Base-by-base conservation (phyloP, 2,329 filamentous ascomycete species). In the Ophiostoma ips region DNA sequence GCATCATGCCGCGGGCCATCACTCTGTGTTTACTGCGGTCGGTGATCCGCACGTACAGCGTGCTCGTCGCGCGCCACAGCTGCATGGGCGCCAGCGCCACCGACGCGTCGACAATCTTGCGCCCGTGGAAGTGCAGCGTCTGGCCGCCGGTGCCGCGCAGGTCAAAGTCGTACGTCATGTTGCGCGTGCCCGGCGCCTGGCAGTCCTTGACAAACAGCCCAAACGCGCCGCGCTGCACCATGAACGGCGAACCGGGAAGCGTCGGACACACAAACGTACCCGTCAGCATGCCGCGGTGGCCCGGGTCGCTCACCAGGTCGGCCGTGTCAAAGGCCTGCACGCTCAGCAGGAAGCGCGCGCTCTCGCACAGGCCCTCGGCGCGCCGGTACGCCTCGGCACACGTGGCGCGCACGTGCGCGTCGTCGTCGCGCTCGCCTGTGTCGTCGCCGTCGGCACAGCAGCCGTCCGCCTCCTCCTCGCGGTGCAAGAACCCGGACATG, bases 61-160 rank as follows among this genome's bases (percentile, higher is more conserved):
- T 81, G 18, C 71, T 79, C 1, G 77, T 79, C 2, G 78, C 74
- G 46, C 66, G 67, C 79, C 78, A 83, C 52, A 83, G 76, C 53
- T 73, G 68, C 37, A 66, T 56, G 1, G 74, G 71, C 2, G 72
- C 71, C 33, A 82, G 66, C 2, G 77, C 75, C 0, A 77, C 73
- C 0, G 74, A 75, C 3, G 78, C 72, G 60, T 81, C 73, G 38
- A 83, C 70, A 2, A 76, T 67, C 61, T 83, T 83, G 63, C 74
- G 77, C 0, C 78, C 79, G 53, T 79, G 69, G 58, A 84, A 77
- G 52, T 75, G 72, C 43, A 79, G 69, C 45, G 64, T 65, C 41
- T 68, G 64, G 13, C 74, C 75, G 52, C 75, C 64, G 4, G 71
- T 66, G 5, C 75, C 74, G 24, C 66, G 66, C 70, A 83, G 73